phyloP scores from a whole-genome alignment of 2,329 filamentous ascomycete species.

The Clonostachys rosea region DNA sequence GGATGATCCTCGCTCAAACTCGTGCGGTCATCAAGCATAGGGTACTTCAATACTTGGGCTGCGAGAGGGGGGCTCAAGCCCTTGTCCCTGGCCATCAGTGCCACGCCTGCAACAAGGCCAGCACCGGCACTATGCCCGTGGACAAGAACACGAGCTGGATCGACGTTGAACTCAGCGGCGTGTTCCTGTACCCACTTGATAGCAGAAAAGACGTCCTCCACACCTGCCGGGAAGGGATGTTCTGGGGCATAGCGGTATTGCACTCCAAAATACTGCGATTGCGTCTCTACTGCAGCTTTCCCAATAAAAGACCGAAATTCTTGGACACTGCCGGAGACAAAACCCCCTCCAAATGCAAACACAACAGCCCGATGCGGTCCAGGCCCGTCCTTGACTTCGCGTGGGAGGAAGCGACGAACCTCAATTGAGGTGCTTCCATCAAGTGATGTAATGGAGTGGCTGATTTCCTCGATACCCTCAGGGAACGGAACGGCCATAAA shows the following conservation, averaged over 20 bases:
- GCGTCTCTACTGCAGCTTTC: slow-evolving; percentile 2
- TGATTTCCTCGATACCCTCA: too few species aligned
- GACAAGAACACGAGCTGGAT: slow-evolving; percentile 8
- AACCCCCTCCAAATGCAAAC: too few species aligned
- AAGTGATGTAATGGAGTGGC: too few species aligned
- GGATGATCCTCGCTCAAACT: too few species aligned
- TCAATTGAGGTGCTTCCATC: too few species aligned
- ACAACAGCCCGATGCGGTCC: too few species aligned
- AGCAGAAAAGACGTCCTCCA: slow-evolving; percentile 21
- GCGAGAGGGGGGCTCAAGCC: slow-evolving; percentile 12
- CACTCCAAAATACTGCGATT: slow-evolving; percentile 7
- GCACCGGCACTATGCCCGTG: slow-evolving; percentile 13
- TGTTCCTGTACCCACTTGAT: slow-evolving; percentile 18
- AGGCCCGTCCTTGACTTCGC: too few species aligned
- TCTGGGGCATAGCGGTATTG: slow-evolving; percentile 39
- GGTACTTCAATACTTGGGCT: slow-evolving; percentile 22
- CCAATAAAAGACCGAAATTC: too few species aligned
- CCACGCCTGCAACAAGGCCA: slow-evolving; percentile 9
- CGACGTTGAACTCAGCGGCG: slow-evolving; percentile 13
- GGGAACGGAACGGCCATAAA: too few species aligned
- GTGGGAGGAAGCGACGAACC: slow-evolving; percentile 1
- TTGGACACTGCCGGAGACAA: too few species aligned
- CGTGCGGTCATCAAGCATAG: slow-evolving; percentile 24
- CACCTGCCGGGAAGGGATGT: slow-evolving; percentile 22
- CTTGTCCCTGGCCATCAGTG: slow-evolving; percentile 31